Conservation (phyloP, 1,284 basidiomycete genomes). For the Ceratobasidium sp. region DNA sequence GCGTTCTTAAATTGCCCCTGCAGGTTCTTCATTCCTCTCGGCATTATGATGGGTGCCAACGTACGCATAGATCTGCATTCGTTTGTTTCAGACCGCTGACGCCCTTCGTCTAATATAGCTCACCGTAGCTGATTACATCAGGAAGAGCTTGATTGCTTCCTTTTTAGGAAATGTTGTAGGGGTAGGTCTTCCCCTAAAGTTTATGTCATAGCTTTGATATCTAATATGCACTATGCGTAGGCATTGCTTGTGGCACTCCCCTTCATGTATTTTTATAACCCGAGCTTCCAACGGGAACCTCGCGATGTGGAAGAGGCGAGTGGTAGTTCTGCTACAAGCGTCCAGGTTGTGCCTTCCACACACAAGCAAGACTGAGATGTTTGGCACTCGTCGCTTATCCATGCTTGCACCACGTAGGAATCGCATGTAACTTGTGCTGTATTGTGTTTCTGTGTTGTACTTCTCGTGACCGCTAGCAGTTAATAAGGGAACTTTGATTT, state of each 20-base stretch:
- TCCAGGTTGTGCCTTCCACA: neutral
- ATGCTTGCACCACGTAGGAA: neutral
- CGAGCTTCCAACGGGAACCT: slow-evolving; percentile 12
- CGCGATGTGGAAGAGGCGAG: slow-evolving; percentile 14
- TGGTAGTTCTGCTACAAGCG: slow-evolving; percentile 13
- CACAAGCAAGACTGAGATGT: slow-evolving; percentile 5
- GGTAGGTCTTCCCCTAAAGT: neutral
- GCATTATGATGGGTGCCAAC: slow-evolving; percentile 76
- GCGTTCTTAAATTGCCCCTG: slow-evolving; percentile 43
- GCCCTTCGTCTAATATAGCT: slow-evolving; percentile 55
- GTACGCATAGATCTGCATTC: slow-evolving; percentile 55
- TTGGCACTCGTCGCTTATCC: neutral
- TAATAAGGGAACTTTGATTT: slow-evolving; percentile 3
- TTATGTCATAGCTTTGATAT: neutral
- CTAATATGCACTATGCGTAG: neutral
- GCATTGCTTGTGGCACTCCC: slow-evolving; percentile 71
- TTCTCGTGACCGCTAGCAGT: neutral
- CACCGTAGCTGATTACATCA: slow-evolving; percentile 69
- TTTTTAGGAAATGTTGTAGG: slow-evolving; percentile 77
- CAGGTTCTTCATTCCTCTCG: slow-evolving; percentile 77
- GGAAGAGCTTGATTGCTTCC: slow-evolving; percentile 73
- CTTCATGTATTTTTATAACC: slow-evolving; percentile 65
- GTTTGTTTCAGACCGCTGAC: slow-evolving; percentile 37
- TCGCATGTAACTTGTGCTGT: neutral
- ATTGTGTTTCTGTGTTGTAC: neutral